Evolutionary conservation across 1,284 basidiomycete species (phyloP), one percentile per base, ranked within the genome.

Genomic region (Cryptococcus sp.): DNA sequence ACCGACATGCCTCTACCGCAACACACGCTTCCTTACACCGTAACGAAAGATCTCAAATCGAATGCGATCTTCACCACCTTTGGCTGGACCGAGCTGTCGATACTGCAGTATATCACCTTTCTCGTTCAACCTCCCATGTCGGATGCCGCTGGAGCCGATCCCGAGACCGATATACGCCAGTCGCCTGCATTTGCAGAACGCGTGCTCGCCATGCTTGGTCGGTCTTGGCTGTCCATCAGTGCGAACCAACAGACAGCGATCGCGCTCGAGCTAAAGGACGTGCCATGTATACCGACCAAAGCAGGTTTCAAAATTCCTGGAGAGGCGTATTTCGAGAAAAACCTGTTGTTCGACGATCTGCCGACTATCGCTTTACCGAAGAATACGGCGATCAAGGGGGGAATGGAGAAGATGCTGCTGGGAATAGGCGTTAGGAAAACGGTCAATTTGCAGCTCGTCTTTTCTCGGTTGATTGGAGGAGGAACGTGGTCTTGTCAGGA

Each of bases 401-500:
- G 78, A 14, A 66, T 92, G 55, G 90, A 94, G 62, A 85, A 82
- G 59, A 71, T 97, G 22, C 73, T 98, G 4, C 76, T 82, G 23
- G 80, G 79, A 0, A 75, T 97, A 0, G 92, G 90, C 9, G 89
- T 97, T 10, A 80, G 91, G 21, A 87, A 85, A 61, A 93, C 97
- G 59, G 91, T 97, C 11, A 88, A 94, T 50, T 76, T 94, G 1
- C 88, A 93, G 65, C 76, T 92, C 4, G 78, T 92, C n/a, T 93
- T 92, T 63, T 80, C 83, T 52, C 77, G 88, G 60, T 55, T 74
- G 14, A 58, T 74, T 19, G 71, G 71, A 10, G 69, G 66, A 2
- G 69, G 69, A 5, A 57, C 59, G 16, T 74, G 72, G 72, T 58
- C 65, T 5, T 72, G 69, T 40, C 59, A 65, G 18, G 72, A 74